Evolutionary conservation across 1,139 yeast species (phyloP).

Genomic region (Pichia terricola): DNA sequence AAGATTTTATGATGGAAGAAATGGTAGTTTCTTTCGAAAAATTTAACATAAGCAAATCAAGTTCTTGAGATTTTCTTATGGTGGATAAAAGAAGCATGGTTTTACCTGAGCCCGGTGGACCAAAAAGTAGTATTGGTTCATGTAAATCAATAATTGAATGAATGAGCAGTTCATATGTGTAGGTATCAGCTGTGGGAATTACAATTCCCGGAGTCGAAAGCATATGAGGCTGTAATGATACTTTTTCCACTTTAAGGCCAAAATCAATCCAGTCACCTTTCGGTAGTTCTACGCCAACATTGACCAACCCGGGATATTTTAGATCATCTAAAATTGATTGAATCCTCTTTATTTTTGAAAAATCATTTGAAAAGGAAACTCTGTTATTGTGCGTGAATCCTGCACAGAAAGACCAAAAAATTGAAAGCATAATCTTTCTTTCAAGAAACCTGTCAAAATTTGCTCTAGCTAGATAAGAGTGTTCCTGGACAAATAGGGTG

Average conservation of each 20-base stretch:
- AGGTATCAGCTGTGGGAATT: slow-evolving; percentile 74
- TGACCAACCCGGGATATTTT: slow-evolving; percentile 23
- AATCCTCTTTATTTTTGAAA: slow-evolving; percentile 24
- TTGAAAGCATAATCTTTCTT: slow-evolving; percentile 34
- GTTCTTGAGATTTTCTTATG: slow-evolving; percentile 45
- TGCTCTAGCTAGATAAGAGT: slow-evolving; percentile 14
- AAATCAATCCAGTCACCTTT: slow-evolving; percentile 23
- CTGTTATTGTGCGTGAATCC: slow-evolving; percentile 38
- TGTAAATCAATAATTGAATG: slow-evolving; percentile 49
- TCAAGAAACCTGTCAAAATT: slow-evolving; percentile 27
- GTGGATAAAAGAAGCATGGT: slow-evolving; percentile 82
- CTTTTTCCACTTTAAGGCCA: slow-evolving; percentile 30
- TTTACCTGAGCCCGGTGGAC: slow-evolving; percentile 98
- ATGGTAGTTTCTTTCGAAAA: slow-evolving; percentile 81
- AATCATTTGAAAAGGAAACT: slow-evolving; percentile 28
- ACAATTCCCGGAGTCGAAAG: slow-evolving; percentile 55
- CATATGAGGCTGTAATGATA: slow-evolving; percentile 44
- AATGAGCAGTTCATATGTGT: slow-evolving; percentile 54
- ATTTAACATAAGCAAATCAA: slow-evolving; percentile 62
- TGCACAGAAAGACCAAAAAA: slow-evolving; percentile 66
- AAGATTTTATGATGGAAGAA: slow-evolving; percentile 45
- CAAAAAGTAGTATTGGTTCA: slow-evolving; percentile 66
- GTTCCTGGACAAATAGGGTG: slow-evolving; percentile 21
- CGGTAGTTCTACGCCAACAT: slow-evolving; percentile 39
- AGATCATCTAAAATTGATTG: slow-evolving; percentile 6